Conservation (phyloP, 768 basidiomycete genomes). For the Termitomyces sp. region DNA sequence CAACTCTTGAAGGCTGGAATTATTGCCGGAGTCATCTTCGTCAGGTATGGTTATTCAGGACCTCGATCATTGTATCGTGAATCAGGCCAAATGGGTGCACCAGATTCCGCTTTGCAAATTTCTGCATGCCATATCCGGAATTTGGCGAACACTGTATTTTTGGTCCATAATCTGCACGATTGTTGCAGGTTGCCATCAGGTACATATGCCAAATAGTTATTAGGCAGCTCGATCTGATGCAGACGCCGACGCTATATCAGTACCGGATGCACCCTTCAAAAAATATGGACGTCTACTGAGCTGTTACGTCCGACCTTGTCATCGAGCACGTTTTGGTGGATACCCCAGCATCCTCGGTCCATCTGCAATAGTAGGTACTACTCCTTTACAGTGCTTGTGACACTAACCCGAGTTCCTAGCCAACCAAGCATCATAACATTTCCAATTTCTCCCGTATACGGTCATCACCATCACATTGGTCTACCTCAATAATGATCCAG, state of each 20-base stretch:
- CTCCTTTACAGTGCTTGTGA: background rate
- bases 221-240: background rate
- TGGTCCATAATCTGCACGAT: slow-evolving; percentile 68
- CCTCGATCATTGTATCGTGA: slow-evolving; percentile 64
- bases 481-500: slow-evolving; percentile 20
- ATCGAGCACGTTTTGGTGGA: slow-evolving; percentile 70
- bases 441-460: slow-evolving; percentile 87
- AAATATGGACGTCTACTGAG: slow-evolving; percentile 58
- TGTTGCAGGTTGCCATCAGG: slow-evolving; percentile 80
- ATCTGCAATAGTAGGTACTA: slow-evolving; percentile 11
- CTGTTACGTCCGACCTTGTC: slow-evolving; percentile 65
- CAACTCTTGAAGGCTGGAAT: slow-evolving; percentile 39
- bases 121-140: slow-evolving; percentile 64
- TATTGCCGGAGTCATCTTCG: slow-evolving; percentile 28
- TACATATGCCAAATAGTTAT: slow-evolving; percentile 23
- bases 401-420: slow-evolving; percentile 13
- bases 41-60: slow-evolving; percentile 60
- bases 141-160: slow-evolving; percentile 50
- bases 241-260: slow-evolving; percentile 29
- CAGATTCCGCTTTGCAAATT: slow-evolving; percentile 19
- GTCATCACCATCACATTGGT: slow-evolving; percentile 74
- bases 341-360: slow-evolving; percentile 44
- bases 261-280: slow-evolving; percentile 84
- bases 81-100: slow-evolving; percentile 23
- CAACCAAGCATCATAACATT: slow-evolving; percentile 40